Percentiles rank a stretch among this genome's conserved stretches.
phyloP scores from a whole-genome alignment of 345 rosid species.

The Eucalyptus dawsonii region DNA sequence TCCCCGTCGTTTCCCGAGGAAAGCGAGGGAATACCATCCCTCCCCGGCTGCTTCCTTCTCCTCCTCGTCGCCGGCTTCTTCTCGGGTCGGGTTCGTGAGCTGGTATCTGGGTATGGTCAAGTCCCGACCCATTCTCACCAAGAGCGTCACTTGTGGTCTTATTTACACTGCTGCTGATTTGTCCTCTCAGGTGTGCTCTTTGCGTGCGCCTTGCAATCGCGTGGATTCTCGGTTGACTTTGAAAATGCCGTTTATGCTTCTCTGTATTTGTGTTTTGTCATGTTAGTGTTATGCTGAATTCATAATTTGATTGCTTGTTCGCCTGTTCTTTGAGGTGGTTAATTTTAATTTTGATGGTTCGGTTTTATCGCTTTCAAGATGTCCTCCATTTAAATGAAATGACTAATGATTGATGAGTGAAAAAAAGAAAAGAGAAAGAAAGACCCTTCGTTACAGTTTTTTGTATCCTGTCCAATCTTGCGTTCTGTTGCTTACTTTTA shows the following conservation, averaged over 20 bases:
- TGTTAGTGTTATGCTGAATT: background rate
- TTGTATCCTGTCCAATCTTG: background rate
- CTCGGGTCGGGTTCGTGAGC: constrained; percentile 39
- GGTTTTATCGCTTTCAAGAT: background rate
- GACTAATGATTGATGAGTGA: background rate
- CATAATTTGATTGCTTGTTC: background rate
- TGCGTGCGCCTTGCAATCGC: background rate
- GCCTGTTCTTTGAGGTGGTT: background rate
- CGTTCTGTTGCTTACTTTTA: background rate
- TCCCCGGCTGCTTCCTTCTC: constrained; percentile 15
- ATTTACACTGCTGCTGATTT: constrained; percentile 82
- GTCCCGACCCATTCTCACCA: constrained; percentile 70
- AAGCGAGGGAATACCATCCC: constrained; percentile 10
- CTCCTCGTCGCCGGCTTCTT: background rate
- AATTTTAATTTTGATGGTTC: background rate
- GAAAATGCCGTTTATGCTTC: background rate
- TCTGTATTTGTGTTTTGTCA: background rate
- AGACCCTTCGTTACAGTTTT: background rate
- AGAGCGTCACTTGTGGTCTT: constrained; percentile 54
- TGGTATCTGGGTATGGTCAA: constrained; percentile 89
- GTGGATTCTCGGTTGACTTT: background rate
- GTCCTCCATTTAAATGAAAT: background rate
- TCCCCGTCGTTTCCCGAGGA: constrained; percentile 1
- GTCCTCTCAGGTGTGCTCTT: constrained; percentile 65
- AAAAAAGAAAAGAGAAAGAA: background rate